Base-by-base conservation (phyloP, 2,329 filamentous ascomycete species). In the Sporothrix pseudoabietina region DNA sequence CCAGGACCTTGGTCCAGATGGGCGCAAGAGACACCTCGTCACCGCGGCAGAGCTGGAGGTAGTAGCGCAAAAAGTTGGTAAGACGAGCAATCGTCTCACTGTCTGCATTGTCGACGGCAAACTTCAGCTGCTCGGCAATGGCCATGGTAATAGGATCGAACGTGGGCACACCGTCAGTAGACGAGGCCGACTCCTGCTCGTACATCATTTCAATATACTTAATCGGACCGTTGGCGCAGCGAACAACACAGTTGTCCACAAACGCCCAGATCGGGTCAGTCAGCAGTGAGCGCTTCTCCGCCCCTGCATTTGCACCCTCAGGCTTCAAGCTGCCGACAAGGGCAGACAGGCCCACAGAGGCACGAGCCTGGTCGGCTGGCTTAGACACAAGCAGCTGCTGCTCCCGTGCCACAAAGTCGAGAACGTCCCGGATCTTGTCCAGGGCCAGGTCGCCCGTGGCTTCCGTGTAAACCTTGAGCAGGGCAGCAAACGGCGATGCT, bases 191-290 rank as follows among this genome's bases (percentile, higher is more conserved):
- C 22, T 80, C 76, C 1, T 16, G 77, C 55, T 88, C 85, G 71
- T 90, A 86, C 35, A 93, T 81, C 78, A 89, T 84, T 75, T 96
- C 92, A 39, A 96, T 89, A 78, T 97, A 95, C 79, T 94, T 97
- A 78, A 97, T 91, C 0, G 94, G 92, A 32, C 91, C 91, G 2
- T 84, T 90, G 19, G 90, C 90, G 77, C 93, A 92, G 32, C 94
- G 89, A 41, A 89, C 89, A 71, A 93, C 85, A 80, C 93, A 97
- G 75, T 97, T 94, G 78, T 98, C 94, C 35, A 98, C 80, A 78
- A 96, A 97, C 0, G 84, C 80, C 82, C 92, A 92, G 0, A 94
- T 79, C 0, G 79, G 77, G 16, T 83, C 81, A 1, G 71, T 70
- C 76, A 85, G 80, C 14, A 80, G 79, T 74, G 74, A 71, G 41